A percentile compares a stretch with the other conserved stretches of the same genome.
phyloP scores from a whole-genome alignment of 1,284 basidiomycete species.

The Apiotrichum domesticum region DNA sequence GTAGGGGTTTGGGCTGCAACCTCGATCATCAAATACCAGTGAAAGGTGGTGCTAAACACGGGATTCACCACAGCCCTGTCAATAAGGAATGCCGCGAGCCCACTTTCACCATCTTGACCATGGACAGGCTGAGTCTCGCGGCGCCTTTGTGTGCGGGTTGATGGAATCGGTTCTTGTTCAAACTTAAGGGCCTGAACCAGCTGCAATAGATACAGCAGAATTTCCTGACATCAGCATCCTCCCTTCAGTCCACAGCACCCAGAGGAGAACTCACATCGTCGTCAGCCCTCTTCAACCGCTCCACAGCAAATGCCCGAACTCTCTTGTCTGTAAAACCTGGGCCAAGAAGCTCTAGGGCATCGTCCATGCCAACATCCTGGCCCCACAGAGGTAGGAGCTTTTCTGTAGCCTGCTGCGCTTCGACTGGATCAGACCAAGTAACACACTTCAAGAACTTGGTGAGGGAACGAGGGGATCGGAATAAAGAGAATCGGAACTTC shows the following conservation, averaged over 20 bases:
- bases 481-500: conserved; percentile 98
- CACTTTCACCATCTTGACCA: conserved; percentile 58
- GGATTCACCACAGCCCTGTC: conserved; percentile 72
- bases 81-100: conserved; percentile 85
- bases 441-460: conserved; percentile 99
- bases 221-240: conserved; percentile 58
- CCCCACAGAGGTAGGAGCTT: conserved; percentile 88
- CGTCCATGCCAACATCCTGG: conserved; percentile 91
- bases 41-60: conserved; percentile 81
- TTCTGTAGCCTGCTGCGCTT: conserved; percentile 96
- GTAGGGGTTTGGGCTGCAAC: conserved; percentile 63
- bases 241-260: conserved; percentile 56
- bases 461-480: conserved; percentile 62
- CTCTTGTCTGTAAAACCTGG: conserved; percentile 84
- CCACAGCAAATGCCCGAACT: conserved; percentile 90
- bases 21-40: conserved; percentile 98
- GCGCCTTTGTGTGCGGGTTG: conserved; percentile 54
- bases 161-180: conserved; percentile 49
- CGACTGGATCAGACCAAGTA: conserved; percentile 90
- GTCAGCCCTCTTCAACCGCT: conserved; percentile 80
- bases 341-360: conserved; percentile 89
- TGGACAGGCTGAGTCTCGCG: conserved; percentile 13
- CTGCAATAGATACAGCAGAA: conserved; percentile 87
- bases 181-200: conserved; percentile 97
- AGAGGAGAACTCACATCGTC: conserved; percentile 72